Base-by-base conservation (phyloP, 805 yeast genomes). In the Danielia oregonensis region DNA sequence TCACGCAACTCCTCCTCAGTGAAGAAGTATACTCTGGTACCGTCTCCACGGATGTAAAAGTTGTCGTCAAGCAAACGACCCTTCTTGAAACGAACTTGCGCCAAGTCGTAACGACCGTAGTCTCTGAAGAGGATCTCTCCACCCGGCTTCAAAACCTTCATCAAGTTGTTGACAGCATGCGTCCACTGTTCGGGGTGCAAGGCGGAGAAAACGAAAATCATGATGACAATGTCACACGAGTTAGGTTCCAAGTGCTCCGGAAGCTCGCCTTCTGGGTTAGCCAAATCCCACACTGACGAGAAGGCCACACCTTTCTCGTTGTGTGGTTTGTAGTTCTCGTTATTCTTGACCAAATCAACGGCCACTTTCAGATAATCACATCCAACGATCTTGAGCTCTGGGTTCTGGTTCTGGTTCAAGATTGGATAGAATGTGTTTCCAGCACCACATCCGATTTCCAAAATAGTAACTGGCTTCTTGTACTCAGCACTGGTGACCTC, bases 391-490 rank as follows among this genome's bases (percentile, higher is more conserved):
- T 65, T 72, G 33, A 93, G 63, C 17, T 79, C 61, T n/a, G 80
- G 79, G 61, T 93, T 93, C 56, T 85, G 70, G 57, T 93, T 93
- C 48, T 83, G 88, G 36, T 73, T 73, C 38, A 93, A 63, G 14
- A 93, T 81, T 4, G 98, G 98, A 58, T 83, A 93, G 68, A 93
- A 75, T 0, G 98, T 93, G 59, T 93, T 93, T 8, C 98, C 98
- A 4, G 96, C 97, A 37, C 98, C 98, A 63, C 98, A 93, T 3
- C 98, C 98, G 30, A 93, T 82, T 59, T 93, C 98, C 36, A 93
- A 70, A 22, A 93, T 82, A 3, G 81, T 78, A 15, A 72, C 71
- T 4, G 82, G 76, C n/a, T 87, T 83, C 5, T 81, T 70, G 45
- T 80, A 83, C 16, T 75, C 72, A 42, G 78, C 76, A 12, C 48